Base-by-base conservation (phyloP, 768 basidiomycete genomes). In the Omphalotus guepiniiformis region DNA sequence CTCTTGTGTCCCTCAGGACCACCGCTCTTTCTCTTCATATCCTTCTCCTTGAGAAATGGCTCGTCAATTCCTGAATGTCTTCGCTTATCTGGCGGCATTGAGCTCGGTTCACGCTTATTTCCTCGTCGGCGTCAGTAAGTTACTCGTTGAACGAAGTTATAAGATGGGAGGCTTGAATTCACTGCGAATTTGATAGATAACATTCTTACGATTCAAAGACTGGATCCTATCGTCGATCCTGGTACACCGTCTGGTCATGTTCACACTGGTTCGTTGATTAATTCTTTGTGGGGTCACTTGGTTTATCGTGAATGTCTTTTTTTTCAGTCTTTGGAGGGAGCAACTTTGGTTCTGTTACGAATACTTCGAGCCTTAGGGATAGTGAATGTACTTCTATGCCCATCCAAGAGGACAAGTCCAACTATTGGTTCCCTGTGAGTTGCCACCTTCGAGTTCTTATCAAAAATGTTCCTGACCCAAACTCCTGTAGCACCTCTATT, bases 241-340 rank as follows among this genome's bases (percentile, higher is more conserved):
- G 75, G 75, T 27, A 58, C 56, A 39, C 64, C 76, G 34, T 66
- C 75, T 27, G 58, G 68, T 41, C 78, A 80, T 63, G 66, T 61
- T 34, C 78, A 80, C 57, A 67, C 70, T 51, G 63, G 75, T 76
- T 42, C 35, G 61, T 43, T 44, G 37, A 45, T 23, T 21, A 4
- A 21, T 29, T 27, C 23, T 32, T 38, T 18, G 23, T 37, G 12
- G 51, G 25, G 41, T 36, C 27, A 32, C 12, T 29, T n/a, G 22
- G 22, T 35, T 21, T 29, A 23, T 16, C 11, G 16, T 25, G 18
- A 32, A 48, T 45, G 21, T 23, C 48, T 16, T n/a, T 5, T 47
- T n/a, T n/a, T n/a, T n/a, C n/a, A 78, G 76, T 77, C 42, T 55
- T 76, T 44, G 78, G 78, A 25, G 77, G 78, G 3, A 76, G 74